A percentile compares a stretch with the other conserved stretches of the same genome.
These are phyloP conservation scores for Arctium lappa DNA, from an alignment of 129 eudicot genomes.

Conservation along the genomic window DNA sequence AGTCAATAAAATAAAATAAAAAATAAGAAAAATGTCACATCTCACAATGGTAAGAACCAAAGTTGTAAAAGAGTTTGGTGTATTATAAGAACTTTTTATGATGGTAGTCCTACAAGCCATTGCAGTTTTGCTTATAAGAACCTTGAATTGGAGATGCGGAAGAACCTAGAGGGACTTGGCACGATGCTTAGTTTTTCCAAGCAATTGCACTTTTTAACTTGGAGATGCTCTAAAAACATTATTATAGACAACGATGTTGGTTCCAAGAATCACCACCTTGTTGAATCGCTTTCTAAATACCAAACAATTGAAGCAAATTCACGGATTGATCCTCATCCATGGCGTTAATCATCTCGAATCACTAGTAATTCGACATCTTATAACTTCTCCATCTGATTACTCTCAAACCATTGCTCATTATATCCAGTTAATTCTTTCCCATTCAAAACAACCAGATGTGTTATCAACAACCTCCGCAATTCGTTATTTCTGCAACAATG, in stretches of 20 bases:
- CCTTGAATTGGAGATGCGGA: no score
- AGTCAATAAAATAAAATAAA: no score
- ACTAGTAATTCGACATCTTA: conserved; percentile 15
- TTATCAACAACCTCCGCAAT: conserved; percentile 20
- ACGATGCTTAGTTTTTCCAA: no score
- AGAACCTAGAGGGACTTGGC: no score
- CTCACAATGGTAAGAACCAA: no score
- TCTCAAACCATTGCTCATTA: conserved; percentile 11
- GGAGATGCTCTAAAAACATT: not conserved
- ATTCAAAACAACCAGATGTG: conserved; percentile 25
- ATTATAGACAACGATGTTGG: conserved; percentile 3
- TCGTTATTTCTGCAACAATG: conserved; percentile 28
- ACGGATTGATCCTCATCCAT: conserved; percentile 21
- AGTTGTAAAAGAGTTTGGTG: no score
- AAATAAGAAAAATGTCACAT: no score
- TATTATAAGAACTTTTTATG: no score
- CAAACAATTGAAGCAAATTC: conserved; percentile 39
- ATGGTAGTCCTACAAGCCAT: no score
- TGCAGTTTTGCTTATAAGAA: no score
- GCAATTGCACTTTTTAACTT: no score
- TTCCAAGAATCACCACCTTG: conserved; percentile 21
- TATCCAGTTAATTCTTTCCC: conserved; percentile 13
- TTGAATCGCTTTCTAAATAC: conserved; percentile 3
- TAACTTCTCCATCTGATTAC: conserved; percentile 22
- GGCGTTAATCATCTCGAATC: conserved; percentile 27